These are phyloP conservation scores for Lentithecium fluviatile DNA, from an alignment of 495 filamentous ascomycete genomes.

Conservation along the genomic window DNA sequence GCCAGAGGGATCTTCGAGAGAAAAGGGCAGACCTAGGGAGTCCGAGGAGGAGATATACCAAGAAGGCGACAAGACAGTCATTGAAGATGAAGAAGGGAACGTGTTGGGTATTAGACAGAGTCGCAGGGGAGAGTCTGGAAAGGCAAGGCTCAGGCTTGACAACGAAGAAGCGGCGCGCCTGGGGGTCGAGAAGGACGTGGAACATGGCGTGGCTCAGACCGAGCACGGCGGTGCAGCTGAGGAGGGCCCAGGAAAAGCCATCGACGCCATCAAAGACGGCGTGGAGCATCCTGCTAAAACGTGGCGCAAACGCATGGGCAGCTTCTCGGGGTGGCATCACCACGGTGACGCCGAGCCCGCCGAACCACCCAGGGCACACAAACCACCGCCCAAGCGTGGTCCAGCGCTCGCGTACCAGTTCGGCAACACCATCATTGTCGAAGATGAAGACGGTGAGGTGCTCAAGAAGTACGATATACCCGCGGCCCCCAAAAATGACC, in stretches of 20 bases:
- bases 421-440: slow-evolving; percentile 95
- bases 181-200: slow-evolving; percentile 50
- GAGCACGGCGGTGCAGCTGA: slow-evolving; percentile 28
- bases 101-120: slow-evolving; percentile 58
- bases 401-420: slow-evolving; percentile 93
- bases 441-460: slow-evolving; percentile 96
- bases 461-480: slow-evolving; percentile 95
- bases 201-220: slow-evolving; percentile 39
- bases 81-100: slow-evolving; percentile 87
- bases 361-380: slow-evolving; percentile 24
- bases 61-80: slow-evolving; percentile 77
- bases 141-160: slow-evolving; percentile 52
- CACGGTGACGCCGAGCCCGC: slow-evolving; percentile 6
- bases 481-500: slow-evolving; percentile 35
- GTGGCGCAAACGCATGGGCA: slow-evolving; percentile 35
- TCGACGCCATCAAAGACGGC: slow-evolving; percentile 29
- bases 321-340: slow-evolving; percentile 19
- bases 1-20: slow-evolving; percentile 35
- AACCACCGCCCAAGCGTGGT: slow-evolving; percentile 39
- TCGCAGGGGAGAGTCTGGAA: slow-evolving; percentile 21
- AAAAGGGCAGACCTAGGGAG: slow-evolving; percentile 25
- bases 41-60: slow-evolving; percentile 56
- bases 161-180: slow-evolving; percentile 55
- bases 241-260: slow-evolving; percentile 23
- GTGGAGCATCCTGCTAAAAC: slow-evolving; percentile 17